phyloP scores from a whole-genome alignment of 495 filamentous ascomycete genomes.

The Aspergillus indologenus region DNA sequence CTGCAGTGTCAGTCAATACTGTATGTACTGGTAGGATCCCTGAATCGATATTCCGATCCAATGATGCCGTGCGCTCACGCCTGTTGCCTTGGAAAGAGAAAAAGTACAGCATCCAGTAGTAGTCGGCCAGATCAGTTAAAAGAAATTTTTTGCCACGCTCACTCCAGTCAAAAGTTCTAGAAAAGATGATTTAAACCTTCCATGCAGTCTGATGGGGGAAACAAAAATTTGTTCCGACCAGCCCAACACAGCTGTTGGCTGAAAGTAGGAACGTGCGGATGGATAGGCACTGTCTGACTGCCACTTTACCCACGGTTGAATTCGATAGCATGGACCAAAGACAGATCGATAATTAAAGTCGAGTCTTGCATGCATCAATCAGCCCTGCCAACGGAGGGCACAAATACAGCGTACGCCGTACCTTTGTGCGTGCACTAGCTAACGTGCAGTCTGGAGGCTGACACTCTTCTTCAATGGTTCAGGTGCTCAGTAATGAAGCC shows the following conservation, averaged over 20 bases:
- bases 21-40: constrained; percentile 1
- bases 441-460: not conserved
- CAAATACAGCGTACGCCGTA: not conserved
- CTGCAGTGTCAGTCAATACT: not conserved
- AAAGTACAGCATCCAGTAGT: not conserved
- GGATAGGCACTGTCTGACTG: constrained; percentile 13
- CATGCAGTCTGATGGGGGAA: constrained; percentile 16
- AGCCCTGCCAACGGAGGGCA: not conserved
- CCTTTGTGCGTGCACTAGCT: constrained; percentile 6
- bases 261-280: constrained; percentile 14
- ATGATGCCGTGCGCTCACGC: not conserved
- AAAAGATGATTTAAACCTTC: constrained; percentile 20
- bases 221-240: constrained; percentile 7
- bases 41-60: not conserved
- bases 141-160: constrained; percentile 1
- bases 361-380: constrained; percentile 10
- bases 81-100: not conserved
- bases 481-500: too few relatives aligned
- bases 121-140: not conserved
- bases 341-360: not conserved
- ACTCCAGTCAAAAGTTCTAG: constrained; percentile 21
- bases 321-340: too few relatives aligned
- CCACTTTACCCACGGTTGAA: constrained; percentile 4
- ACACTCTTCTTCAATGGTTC: not conserved
- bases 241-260: constrained; percentile 10